phyloP scores from a whole-genome alignment of 257 asterid genomes.

The Solanum habrochaites region DNA sequence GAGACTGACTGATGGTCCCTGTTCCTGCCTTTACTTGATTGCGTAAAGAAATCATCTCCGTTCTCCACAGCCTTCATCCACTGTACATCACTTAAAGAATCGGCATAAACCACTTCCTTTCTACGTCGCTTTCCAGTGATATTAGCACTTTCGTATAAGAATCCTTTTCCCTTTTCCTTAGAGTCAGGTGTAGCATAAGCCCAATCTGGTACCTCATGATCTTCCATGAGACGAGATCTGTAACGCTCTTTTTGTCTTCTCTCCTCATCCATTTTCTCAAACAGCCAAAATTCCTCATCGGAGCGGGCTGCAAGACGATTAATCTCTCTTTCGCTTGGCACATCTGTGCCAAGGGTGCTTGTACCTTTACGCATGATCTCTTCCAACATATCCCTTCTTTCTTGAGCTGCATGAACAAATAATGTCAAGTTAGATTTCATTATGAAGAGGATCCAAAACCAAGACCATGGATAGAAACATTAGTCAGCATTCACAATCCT shows the following conservation, averaged over 20 bases:
- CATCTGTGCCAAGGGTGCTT: conserved; percentile 82
- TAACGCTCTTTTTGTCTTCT: conserved; percentile 76
- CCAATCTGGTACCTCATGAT: conserved; percentile 97
- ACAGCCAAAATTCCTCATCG: conserved; percentile 87
- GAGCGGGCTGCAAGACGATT: conserved; percentile 94
- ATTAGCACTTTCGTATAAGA: conserved; percentile 31
- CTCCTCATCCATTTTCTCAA: conserved; percentile 97
- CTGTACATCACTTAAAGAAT: conserved; percentile 52
- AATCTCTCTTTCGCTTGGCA: conserved; percentile 96
- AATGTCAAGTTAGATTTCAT: not conserved
- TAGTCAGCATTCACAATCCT: not conserved
- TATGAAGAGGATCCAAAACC: not conserved
- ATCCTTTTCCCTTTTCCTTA: conserved; percentile 46
- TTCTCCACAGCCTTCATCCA: conserved; percentile 69
- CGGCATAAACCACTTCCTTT: conserved; percentile 71
- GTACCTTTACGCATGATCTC: conserved; percentile 95
- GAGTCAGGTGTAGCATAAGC: conserved; percentile 47
- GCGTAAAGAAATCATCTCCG: conserved; percentile 36
- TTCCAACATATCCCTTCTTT: conserved; percentile 82
- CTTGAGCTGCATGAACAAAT: conserved; percentile 63
- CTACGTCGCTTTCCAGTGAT: conserved; percentile 78
- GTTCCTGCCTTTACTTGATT: conserved; percentile 30
- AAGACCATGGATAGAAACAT: not conserved
- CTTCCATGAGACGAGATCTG: conserved; percentile 90
- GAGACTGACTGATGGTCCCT: conserved; percentile 19